Percentiles rank a stretch among this genome's conserved stretches.
Conservation (phyloP, 2,329 filamentous ascomycete genomes). For the Coleophoma eucalyptorum region DNA sequence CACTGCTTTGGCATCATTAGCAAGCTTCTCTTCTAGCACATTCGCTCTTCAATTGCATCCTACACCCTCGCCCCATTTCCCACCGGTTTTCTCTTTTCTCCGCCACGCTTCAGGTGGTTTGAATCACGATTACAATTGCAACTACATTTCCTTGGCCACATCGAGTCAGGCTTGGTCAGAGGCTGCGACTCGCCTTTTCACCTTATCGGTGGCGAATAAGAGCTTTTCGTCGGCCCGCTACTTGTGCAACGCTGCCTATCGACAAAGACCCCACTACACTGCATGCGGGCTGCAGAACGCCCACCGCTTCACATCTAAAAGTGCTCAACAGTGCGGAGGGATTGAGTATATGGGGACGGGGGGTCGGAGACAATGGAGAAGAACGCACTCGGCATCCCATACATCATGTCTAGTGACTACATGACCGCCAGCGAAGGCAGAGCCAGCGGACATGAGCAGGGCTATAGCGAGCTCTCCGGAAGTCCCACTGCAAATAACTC, state of each 20-base stretch:
- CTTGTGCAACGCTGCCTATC: not conserved
- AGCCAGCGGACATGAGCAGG: conserved; percentile 1
- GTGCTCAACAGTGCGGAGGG: not conserved
- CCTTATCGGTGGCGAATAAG: conserved; percentile 7
- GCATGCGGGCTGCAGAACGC: not conserved
- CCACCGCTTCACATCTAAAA: not conserved
- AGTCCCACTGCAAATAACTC: conserved; percentile 15
- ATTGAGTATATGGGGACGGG: not conserved
- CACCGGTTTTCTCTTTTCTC: not conserved
- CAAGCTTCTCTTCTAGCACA: too few relatives aligned
- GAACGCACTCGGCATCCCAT: not conserved
- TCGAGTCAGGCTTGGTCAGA: not conserved
- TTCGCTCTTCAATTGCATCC: too few relatives aligned
- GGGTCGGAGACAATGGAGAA: not conserved
- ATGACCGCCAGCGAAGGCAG: conserved; percentile 12
- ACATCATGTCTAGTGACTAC: conserved; percentile 19
- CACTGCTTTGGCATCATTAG: too few relatives aligned
- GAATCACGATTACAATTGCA: not conserved
- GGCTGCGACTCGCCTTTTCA: not conserved
- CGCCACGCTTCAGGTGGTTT: not conserved
- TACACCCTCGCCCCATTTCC: too few relatives aligned
- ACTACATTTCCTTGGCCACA: not conserved
- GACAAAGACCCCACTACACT: not conserved
- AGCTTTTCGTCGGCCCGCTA: not conserved
- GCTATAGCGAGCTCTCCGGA: conserved; percentile 11